Evolutionary conservation across 116 monocot genomes (phyloP).

Genomic region (Phalaenopsis hybrid): DNA sequence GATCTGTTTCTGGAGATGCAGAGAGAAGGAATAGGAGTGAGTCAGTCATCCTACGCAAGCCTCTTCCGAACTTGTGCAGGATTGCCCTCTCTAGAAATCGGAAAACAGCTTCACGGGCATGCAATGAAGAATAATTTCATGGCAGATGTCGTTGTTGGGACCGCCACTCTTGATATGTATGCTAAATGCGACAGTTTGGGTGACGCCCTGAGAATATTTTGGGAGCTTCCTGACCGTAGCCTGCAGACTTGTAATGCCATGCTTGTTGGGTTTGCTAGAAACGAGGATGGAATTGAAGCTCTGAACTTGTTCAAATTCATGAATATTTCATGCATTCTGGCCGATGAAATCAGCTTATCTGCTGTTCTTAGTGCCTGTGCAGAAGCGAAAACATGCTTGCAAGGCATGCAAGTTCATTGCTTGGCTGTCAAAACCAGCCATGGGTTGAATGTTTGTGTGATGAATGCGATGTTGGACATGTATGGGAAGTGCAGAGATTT

Average conservation of each 20-base stretch:
- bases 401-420: slow-evolving; percentile 58
- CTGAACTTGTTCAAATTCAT: slow-evolving; percentile 47
- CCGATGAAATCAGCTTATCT: slow-evolving; percentile 57
- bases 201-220: slow-evolving; percentile 43
- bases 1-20: slow-evolving; percentile 52
- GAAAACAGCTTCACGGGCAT: slow-evolving; percentile 57
- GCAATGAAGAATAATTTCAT: slow-evolving; percentile 49
- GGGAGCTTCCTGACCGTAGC: slow-evolving; percentile 22
- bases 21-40: slow-evolving; percentile 26
- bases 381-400: slow-evolving; percentile 32
- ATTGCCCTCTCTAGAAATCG: slow-evolving; percentile 17
- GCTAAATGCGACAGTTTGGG: slow-evolving; percentile 33
- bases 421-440: slow-evolving; percentile 43
- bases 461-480: slow-evolving; percentile 72
- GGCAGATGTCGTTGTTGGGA: slow-evolving; percentile 59
- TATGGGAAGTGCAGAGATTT: slow-evolving; percentile 72
- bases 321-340: slow-evolving; percentile 32
- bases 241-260: slow-evolving; percentile 68
- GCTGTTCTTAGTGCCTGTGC: slow-evolving; percentile 78
- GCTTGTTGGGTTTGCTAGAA: slow-evolving; percentile 46
- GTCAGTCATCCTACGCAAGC: slow-evolving; percentile 71
- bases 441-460: slow-evolving; percentile 37
- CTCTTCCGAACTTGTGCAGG: slow-evolving; percentile 56
- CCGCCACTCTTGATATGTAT: slow-evolving; percentile 73
- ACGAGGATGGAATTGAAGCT: slow-evolving; percentile 30